Evolutionary conservation across 2,329 filamentous ascomycete species (phyloP).

Genomic region (Fusarium sp.): DNA sequence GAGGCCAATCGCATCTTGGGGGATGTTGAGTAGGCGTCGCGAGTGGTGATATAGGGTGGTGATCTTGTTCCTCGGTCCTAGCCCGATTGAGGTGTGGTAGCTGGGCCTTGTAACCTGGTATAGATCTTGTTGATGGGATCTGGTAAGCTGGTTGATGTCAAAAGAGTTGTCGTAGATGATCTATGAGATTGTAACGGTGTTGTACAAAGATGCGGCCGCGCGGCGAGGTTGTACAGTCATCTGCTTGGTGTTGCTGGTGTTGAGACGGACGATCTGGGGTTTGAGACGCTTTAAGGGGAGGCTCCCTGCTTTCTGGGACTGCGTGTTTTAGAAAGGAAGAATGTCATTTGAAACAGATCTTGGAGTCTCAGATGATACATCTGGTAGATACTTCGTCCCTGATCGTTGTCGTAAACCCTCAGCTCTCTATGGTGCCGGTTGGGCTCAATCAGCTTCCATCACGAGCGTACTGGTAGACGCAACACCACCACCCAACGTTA

Average conservation of each 20-base stretch:
- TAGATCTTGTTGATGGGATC: neutral
- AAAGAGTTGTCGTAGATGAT: neutral
- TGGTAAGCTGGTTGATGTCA: neutral
- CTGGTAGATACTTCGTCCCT: rapidly evolving
- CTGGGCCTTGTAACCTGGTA: neutral
- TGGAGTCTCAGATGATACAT: too few species aligned
- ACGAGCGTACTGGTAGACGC: neutral
- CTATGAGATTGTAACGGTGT: neutral
- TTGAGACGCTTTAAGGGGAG: neutral
- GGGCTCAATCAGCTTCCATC: neutral
- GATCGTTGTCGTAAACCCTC: too few species aligned
- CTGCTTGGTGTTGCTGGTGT: neutral
- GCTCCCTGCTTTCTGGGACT: too few species aligned
- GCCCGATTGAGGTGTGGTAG: neutral
- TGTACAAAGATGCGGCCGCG: slow-evolving; percentile 22
- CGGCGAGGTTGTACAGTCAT: slow-evolving; percentile 14
- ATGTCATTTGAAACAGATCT: neutral
- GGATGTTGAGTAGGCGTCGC: slow-evolving; percentile 1
- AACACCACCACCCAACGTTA: neutral
- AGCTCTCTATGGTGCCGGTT: too few species aligned
- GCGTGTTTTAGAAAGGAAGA: neutral
- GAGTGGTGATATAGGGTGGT: neutral
- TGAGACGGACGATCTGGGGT: neutral
- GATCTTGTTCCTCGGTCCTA: neutral
- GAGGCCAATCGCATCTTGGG: slow-evolving; percentile 22